Conservation (phyloP, 306 rosid species). For the Dryas alaskensis region DNA sequence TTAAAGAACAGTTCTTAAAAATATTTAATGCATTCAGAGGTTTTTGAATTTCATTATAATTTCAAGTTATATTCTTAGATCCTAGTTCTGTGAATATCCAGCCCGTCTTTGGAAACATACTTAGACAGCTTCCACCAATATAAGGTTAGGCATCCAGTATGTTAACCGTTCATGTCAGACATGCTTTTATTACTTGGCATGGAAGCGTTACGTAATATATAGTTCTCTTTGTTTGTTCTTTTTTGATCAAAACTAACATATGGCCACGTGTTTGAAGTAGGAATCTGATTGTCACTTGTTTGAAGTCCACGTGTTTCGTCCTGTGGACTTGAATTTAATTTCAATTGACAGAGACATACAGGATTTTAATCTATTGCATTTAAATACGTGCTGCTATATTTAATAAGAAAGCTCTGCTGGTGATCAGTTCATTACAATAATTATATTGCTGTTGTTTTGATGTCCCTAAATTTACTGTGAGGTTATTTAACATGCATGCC, state of each 20-base stretch:
- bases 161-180: neutral
- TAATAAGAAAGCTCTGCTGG: neutral
- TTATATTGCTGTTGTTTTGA: conserved; percentile 15
- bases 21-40: neutral
- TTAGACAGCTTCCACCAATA: neutral
- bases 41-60: neutral
- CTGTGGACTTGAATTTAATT: neutral
- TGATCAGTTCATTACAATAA: conserved; percentile 10
- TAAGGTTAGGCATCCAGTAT: neutral
- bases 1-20: neutral
- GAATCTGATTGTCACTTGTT: conserved; percentile 2
- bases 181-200: neutral
- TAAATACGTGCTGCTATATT: neutral
- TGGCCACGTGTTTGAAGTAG: neutral
- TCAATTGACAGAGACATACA: neutral
- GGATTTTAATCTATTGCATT: neutral
- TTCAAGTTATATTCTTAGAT: neutral
- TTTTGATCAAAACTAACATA: neutral
- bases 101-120: neutral
- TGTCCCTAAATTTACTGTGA: conserved; percentile 6
- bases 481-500: conserved; percentile 14
- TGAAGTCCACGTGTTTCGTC: conserved; percentile 11
- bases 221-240: neutral
- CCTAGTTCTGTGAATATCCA: neutral
- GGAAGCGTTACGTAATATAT: neutral